Evolutionary conservation across 106 monocot species (phyloP).

Genomic region (Allium fistulosum): DNA sequence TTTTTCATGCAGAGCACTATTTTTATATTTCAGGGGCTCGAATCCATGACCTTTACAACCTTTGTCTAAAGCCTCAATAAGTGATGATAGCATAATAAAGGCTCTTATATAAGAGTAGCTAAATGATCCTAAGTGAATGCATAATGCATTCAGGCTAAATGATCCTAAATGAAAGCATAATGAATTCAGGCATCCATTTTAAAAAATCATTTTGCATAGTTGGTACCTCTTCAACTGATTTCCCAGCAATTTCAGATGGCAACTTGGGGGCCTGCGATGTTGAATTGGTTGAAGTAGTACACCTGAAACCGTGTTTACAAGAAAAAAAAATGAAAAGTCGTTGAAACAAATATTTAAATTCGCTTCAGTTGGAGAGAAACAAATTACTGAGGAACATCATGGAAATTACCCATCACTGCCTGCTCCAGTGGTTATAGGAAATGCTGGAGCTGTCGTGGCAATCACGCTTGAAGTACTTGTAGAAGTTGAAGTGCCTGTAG

Average conservation of each 20-base stretch:
- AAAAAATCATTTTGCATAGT: constrained; percentile 2
- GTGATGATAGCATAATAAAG: not conserved
- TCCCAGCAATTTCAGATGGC: constrained; percentile 85
- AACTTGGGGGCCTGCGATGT: constrained; percentile 43
- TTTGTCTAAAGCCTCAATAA: not conserved
- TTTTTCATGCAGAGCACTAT: no score
- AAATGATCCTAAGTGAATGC: not conserved
- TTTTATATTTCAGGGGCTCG: no score
- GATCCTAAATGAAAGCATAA: not conserved
- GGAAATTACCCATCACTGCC: not conserved
- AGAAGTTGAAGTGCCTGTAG: constrained; percentile 6
- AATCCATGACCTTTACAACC: no score
- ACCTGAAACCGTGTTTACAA: not conserved
- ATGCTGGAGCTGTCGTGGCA: constrained; percentile 2
- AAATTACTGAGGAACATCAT: not conserved
- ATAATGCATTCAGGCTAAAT: no score
- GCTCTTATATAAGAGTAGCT: not conserved
- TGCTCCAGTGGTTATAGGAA: constrained; percentile 15
- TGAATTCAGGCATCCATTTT: not conserved
- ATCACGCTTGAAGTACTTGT: constrained; percentile 1
- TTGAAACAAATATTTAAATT: not conserved
- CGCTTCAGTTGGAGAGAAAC: not conserved
- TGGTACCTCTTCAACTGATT: constrained; percentile 84
- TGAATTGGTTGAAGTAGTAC: constrained; percentile 16
- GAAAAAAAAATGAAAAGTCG: not conserved